Conservation (phyloP, 2,329 filamentous ascomycete genomes). For the Phialemoniopsis sp. region DNA sequence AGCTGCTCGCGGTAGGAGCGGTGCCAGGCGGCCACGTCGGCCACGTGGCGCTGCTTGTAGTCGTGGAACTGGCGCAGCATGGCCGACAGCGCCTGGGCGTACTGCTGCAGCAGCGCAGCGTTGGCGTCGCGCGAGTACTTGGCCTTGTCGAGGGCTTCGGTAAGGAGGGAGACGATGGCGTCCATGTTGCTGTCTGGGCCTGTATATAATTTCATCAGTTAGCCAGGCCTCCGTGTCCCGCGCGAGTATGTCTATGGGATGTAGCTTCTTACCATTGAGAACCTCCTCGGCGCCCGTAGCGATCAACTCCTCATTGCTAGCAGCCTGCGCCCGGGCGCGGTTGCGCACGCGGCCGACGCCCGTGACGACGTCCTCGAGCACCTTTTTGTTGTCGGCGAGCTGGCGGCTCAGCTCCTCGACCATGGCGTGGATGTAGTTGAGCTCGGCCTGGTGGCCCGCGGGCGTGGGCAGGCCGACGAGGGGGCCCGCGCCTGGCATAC, state of each 20-base stretch:
- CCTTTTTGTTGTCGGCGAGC: constrained; percentile 56
- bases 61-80: constrained; percentile 63
- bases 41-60: constrained; percentile 60
- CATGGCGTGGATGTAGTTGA: constrained; percentile 65
- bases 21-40: constrained; percentile 61
- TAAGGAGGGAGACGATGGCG: constrained; percentile 54
- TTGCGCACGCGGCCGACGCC: constrained; percentile 58
- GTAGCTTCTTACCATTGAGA: constrained; percentile 42
- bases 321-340: constrained; percentile 44
- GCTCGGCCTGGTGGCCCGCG: constrained; percentile 64
- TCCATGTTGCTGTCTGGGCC: constrained; percentile 49
- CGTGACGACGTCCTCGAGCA: constrained; percentile 61
- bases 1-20: constrained; percentile 62
- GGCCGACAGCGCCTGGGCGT: constrained; percentile 50
- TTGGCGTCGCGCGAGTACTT: constrained; percentile 59
- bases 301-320: constrained; percentile 57
- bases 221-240: background rate
- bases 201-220: constrained; percentile 16
- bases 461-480: constrained; percentile 50
- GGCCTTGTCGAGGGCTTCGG: constrained; percentile 58
- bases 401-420: constrained; percentile 63
- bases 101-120: constrained; percentile 51
- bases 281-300: constrained; percentile 47
- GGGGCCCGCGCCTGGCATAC: constrained; percentile 16
- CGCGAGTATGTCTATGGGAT: background rate